These are phyloP conservation scores for Kodamaea derodonti DNA, from an alignment of 1,139 yeast genomes.

Conservation along the genomic window DNA sequence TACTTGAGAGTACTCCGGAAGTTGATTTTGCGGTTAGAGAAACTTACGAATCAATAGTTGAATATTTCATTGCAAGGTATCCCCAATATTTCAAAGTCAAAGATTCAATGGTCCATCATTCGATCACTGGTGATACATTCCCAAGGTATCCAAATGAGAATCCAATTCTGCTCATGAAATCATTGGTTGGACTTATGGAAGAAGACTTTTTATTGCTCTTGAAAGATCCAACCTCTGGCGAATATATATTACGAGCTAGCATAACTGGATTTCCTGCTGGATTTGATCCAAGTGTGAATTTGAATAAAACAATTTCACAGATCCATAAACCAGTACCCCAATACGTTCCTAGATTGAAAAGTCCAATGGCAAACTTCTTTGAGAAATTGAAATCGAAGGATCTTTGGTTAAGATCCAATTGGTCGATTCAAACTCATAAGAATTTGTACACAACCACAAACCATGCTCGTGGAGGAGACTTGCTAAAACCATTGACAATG, in stretches of 20 bases:
- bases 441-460: conserved; percentile 25
- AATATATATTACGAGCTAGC: conserved; percentile 33
- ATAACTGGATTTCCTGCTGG: conserved; percentile 43
- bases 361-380: conserved; percentile 39
- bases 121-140: conserved; percentile 25
- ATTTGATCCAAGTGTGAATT: conserved; percentile 34
- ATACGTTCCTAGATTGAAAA: conserved; percentile 27
- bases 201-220: conserved; percentile 38
- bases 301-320: conserved; percentile 33
- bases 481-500: conserved; percentile 15
- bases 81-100: conserved; percentile 29
- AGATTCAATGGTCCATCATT: conserved; percentile 18
- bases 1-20: conserved; percentile 8
- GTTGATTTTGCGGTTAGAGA: conserved; percentile 26
- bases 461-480: conserved; percentile 34
- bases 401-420: conserved; percentile 39
- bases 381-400: conserved; percentile 33
- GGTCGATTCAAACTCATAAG: conserved; percentile 40
- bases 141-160: conserved; percentile 16
- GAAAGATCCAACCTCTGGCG: conserved; percentile 34
- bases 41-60: conserved; percentile 26
- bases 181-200: conserved; percentile 31
- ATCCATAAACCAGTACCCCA: conserved; percentile 45
- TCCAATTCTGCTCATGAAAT: conserved; percentile 19
- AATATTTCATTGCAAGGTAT: conserved; percentile 27